A percentile compares a stretch with the other conserved stretches of the same genome.
These are phyloP conservation scores for Suhomyces bribrorum DNA, from an alignment of 1,139 yeast species.

Conservation along the genomic window DNA sequence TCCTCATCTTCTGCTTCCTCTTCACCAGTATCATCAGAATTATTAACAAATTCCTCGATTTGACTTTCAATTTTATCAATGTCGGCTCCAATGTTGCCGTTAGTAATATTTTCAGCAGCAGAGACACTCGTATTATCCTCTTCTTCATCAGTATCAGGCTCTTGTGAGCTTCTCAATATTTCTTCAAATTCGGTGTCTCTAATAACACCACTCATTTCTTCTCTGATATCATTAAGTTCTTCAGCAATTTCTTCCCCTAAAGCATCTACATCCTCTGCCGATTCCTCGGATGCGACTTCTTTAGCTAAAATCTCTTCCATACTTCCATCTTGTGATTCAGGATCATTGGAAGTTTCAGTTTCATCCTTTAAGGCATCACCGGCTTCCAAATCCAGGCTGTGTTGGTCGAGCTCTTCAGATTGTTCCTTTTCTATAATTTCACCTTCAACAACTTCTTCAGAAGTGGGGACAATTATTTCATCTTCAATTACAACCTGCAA, in stretches of 20 bases:
- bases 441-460: neutral
- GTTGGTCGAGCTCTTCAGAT: neutral
- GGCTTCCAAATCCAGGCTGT: neutral
- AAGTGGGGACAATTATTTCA: neutral
- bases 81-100: neutral
- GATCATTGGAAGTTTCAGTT: neutral
- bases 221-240: neutral
- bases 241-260: neutral
- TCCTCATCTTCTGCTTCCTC: constrained; percentile 22
- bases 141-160: neutral
- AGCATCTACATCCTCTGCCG: neutral
- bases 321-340: neutral
- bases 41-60: neutral
- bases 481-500: constrained; percentile 1
- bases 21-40: constrained; percentile 5
- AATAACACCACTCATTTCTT: neutral
- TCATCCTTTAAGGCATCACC: neutral
- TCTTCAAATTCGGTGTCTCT: neutral
- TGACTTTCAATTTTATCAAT: constrained; percentile 1
- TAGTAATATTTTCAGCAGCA: neutral
- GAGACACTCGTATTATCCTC: neutral
- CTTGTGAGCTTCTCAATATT: neutral
- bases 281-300: neutral
- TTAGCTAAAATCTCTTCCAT: neutral
- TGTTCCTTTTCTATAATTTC: neutral